Conservation (phyloP, 495 filamentous ascomycete species). For the Echria macrotheca region DNA sequence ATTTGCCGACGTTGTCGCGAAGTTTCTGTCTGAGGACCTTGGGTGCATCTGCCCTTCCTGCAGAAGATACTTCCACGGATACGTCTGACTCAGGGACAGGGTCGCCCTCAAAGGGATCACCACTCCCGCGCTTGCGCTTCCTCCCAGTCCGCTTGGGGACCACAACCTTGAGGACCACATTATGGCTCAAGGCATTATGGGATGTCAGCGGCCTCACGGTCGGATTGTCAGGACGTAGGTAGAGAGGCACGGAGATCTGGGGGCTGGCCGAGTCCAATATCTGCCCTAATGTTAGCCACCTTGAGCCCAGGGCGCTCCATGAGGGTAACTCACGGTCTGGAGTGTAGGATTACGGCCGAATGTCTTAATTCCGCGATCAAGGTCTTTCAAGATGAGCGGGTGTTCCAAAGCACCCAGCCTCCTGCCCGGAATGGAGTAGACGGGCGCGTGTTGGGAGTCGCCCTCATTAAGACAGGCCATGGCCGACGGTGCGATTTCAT, state of each 20-base stretch:
- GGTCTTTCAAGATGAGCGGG: slow-evolving; percentile 73
- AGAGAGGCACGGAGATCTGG: slow-evolving; percentile 50
- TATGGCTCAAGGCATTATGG: slow-evolving; percentile 62
- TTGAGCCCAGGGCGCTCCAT: no score
- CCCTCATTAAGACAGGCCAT: slow-evolving; percentile 10
- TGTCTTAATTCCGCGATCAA: slow-evolving; percentile 75
- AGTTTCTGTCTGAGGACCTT: slow-evolving; percentile 57
- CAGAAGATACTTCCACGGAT: slow-evolving; percentile 30
- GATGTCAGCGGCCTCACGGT: slow-evolving; percentile 70
- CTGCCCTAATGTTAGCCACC: slow-evolving; percentile 18
- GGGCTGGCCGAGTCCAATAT: slow-evolving; percentile 33
- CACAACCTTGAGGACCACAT: slow-evolving; percentile 78
- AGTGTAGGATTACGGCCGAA: slow-evolving; percentile 65
- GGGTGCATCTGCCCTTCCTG: slow-evolving; percentile 37
- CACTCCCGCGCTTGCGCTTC: slow-evolving; percentile 69
- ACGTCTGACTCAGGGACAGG: slow-evolving; percentile 10
- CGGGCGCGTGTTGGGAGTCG: slow-evolving; percentile 29
- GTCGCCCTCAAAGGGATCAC: slow-evolving; percentile 54
- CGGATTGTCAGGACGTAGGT: slow-evolving; percentile 71
- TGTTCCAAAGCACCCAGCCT: slow-evolving; percentile 78
- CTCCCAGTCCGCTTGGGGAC: slow-evolving; percentile 82
- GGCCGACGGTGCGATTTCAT: background rate
- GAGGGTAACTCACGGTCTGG: slow-evolving; percentile 55
- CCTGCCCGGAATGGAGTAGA: slow-evolving; percentile 52
- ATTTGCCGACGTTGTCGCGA: slow-evolving; percentile 63